phyloP scores from a whole-genome alignment of 2,329 filamentous ascomycete species.

The Hypomyces perniciosus region DNA sequence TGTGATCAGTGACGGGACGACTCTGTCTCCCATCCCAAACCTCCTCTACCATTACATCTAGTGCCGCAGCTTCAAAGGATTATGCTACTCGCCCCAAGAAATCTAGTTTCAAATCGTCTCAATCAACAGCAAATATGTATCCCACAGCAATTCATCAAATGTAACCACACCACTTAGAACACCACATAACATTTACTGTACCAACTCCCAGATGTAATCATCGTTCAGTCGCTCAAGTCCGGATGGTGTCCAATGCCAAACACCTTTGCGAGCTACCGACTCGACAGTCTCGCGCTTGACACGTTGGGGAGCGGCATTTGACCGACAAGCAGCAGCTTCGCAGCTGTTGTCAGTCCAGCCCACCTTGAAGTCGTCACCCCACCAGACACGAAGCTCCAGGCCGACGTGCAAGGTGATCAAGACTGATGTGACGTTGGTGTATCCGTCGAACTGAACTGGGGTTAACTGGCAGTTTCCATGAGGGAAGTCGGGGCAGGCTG shows the following conservation, averaged over 20 bases:
- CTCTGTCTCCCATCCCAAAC: conserved; percentile 17
- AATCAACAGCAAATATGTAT: conserved; percentile 25
- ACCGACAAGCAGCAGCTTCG: conserved; percentile 32
- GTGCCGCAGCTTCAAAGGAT: conserved; percentile 23
- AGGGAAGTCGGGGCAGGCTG: conserved; percentile 31
- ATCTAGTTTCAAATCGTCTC: conserved; percentile 27
- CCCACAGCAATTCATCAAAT: conserved; percentile 24
- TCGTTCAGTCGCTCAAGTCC: conserved; percentile 30
- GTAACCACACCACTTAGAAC: conserved; percentile 13
- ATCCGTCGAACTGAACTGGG: conserved; percentile 31
- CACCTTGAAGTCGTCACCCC: conserved; percentile 35
- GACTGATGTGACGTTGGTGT: conserved; percentile 34
- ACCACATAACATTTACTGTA: conserved; percentile 20
- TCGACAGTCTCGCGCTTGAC: conserved; percentile 29
- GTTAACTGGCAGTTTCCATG: conserved; percentile 30
- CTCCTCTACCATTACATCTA: conserved; percentile 25
- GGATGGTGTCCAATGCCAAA: conserved; percentile 29
- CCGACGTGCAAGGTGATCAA: conserved; percentile 34
- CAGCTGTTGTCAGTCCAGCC: conserved; percentile 39
- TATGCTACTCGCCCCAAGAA: conserved; percentile 30
- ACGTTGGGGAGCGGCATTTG: conserved; percentile 18
- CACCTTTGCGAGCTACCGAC: conserved; percentile 25
- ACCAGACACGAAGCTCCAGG: conserved; percentile 33
- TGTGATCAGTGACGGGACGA: conserved; percentile 5
- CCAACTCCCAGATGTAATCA: conserved; percentile 25